Evolutionary conservation across 371 early-diverging fungal species (phyloP), one percentile per base, ranked within the genome.

Genomic region (Lichtheimia ramosa): DNA sequence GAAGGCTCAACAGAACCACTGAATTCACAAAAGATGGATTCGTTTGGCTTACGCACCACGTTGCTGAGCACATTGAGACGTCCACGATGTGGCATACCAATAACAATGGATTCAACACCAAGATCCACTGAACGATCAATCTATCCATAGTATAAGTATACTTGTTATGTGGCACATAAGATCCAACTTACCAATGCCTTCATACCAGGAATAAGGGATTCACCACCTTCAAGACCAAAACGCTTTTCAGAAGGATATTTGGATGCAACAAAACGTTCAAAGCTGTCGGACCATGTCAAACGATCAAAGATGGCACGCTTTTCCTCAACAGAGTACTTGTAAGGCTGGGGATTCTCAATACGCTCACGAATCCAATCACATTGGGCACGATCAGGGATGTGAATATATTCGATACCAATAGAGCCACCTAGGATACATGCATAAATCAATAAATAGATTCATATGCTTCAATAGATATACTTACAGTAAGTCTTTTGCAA

Each of bases 51-150:
- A 70, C 96, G 92, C 62, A 97, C 95, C 43, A 98, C 97, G 77
- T 96, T 96, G 67, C 92, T 92, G 54, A 98, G 86, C 18, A 98
- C 96, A 73, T 98, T 98, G 51, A 98, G 81, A 66, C 98, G 93
- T 61, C 98, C 98, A 77, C 98, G 94, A 79, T 98, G 98, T 46
- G 98, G 94, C 97, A 97, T 98, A 62, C 98, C 97, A 84, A 98
- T 92, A 50, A 96, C 90, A 64, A 97, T 90, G 46, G 92, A 89
- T 71, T 94, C 92, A 62, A 96, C 90, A 28, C 97, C 98, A 58
- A 89, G 85, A 62, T 96, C 96, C 49, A 96, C 96, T n/a, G 94
- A 92, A 57, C 90, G 87, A 75, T 96, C 97, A 69, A 96, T 94
- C 91, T 89, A 76, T 16, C 12, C 10, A 25, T n/a, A 16, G 20